phyloP scores from a whole-genome alignment of 495 filamentous ascomycete genomes.

The Tricharina praecox region DNA sequence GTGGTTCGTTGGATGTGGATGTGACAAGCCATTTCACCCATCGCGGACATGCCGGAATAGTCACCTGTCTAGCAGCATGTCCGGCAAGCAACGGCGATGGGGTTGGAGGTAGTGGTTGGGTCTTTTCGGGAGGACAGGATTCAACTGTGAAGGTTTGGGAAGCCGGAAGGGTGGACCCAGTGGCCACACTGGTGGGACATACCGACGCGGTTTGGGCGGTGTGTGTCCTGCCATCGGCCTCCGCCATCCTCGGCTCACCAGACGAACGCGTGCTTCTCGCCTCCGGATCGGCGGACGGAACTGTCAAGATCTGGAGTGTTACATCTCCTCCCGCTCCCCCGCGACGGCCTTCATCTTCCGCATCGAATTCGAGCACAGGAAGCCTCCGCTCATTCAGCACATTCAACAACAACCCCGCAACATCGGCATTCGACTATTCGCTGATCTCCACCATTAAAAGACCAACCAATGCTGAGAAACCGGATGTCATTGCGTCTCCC shows the following conservation, averaged over 20 bases:
- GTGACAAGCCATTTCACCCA: constrained; percentile 88
- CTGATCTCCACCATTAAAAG: constrained; percentile 73
- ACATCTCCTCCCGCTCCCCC: constrained; percentile 43
- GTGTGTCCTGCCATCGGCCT: constrained; percentile 77
- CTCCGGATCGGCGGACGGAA: constrained; percentile 80
- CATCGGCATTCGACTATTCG: constrained; percentile 36
- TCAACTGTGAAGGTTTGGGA: constrained; percentile 90
- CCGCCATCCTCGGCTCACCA: constrained; percentile 54
- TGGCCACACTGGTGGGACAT: constrained; percentile 85
- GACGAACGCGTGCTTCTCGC: constrained; percentile 76
- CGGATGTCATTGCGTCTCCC: constrained; percentile 53
- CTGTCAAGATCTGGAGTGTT: constrained; percentile 83
- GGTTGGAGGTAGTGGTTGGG: constrained; percentile 71
- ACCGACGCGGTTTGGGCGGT: constrained; percentile 92
- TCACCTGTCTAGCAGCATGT: constrained; percentile 73
- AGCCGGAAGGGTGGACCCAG: constrained; percentile 78
- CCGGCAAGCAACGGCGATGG: constrained; percentile 38
- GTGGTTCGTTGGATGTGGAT: constrained; percentile 59
- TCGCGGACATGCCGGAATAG: constrained; percentile 76
- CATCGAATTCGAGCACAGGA: neutral
- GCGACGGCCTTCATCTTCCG: constrained; percentile 1
- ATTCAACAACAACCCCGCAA: constrained; percentile 29
- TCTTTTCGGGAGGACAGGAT: constrained; percentile 93
- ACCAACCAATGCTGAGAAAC: too few species aligned
- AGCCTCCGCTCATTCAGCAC: neutral